Conservation (phyloP, 2,329 filamentous ascomycete species). For the Pleoardoris graminearum region DNA sequence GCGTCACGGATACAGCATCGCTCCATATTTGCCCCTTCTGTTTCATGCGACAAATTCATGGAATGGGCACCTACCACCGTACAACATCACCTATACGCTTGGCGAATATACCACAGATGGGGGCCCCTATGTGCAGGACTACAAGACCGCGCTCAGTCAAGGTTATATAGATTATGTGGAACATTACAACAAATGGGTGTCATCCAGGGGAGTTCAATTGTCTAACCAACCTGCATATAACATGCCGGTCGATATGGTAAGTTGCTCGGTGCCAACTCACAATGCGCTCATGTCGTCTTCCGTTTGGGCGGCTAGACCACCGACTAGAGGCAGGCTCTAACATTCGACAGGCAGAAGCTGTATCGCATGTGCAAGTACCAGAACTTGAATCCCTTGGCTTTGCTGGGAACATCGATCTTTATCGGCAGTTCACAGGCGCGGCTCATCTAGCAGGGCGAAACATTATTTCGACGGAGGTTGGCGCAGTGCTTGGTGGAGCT, state of each 20-base stretch:
- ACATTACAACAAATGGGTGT: slow-evolving; percentile 30
- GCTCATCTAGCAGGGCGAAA: slow-evolving; percentile 36
- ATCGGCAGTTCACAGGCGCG: slow-evolving; percentile 40
- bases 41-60: slow-evolving; percentile 20
- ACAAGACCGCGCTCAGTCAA: slow-evolving; percentile 32
- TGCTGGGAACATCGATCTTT: slow-evolving; percentile 34
- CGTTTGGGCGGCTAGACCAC: too few relatives aligned
- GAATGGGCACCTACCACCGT: slow-evolving; percentile 10
- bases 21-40: slow-evolving; percentile 37
- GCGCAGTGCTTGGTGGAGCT: slow-evolving; percentile 28
- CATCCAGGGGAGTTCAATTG: slow-evolving; percentile 27
- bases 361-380: too few relatives aligned
- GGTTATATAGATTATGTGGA: slow-evolving; percentile 36
- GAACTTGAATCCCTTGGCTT: slow-evolving; percentile 44
- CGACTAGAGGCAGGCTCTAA: too few relatives aligned
- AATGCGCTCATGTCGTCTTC: too few relatives aligned
- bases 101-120: slow-evolving; percentile 14
- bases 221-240: slow-evolving; percentile 42
- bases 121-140: slow-evolving; percentile 29
- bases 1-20: slow-evolving; percentile 31
- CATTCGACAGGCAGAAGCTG: too few relatives aligned
- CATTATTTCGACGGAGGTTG: slow-evolving; percentile 42
- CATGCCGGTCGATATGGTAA: slow-evolving; percentile 40
- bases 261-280: too few relatives aligned
- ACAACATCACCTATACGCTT: slow-evolving; percentile 13